Evolutionary conservation across 2,329 filamentous ascomycete genomes (phyloP).

Genomic region (Akanthomyces dipterigenus): DNA sequence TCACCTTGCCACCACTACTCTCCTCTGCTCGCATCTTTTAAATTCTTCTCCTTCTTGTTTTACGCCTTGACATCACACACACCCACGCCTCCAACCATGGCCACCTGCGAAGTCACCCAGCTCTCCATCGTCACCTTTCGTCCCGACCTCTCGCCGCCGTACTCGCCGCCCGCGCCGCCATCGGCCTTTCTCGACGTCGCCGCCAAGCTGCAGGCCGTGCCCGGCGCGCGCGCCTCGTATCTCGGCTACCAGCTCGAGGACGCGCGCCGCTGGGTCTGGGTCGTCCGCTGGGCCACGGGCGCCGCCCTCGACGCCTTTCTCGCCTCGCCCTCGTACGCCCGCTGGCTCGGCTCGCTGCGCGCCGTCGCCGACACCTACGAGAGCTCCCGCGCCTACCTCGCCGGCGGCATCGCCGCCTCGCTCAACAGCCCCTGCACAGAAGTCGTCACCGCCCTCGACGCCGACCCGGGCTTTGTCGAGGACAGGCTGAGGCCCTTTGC

Average conservation of each 20-base stretch:
- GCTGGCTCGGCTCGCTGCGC: constrained; percentile 31
- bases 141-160: constrained; percentile 15
- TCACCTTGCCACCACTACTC: background rate
- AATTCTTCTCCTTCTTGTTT: background rate
- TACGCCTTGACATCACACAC: background rate
- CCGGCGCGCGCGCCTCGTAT: constrained; percentile 28
- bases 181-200: constrained; percentile 21
- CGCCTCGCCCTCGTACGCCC: constrained; percentile 33
- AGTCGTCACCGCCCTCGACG: constrained; percentile 29
- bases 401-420: constrained; percentile 19
- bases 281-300: constrained; percentile 28
- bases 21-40: background rate
- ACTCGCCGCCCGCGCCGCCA: constrained; percentile 20
- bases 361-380: constrained; percentile 21
- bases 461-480: constrained; percentile 25
- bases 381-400: constrained; percentile 19
- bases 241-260: constrained; percentile 29
- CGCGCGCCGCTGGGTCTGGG: constrained; percentile 25
- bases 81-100: constrained; percentile 16
- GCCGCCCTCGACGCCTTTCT: constrained; percentile 32
- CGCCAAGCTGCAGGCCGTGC: constrained; percentile 23
- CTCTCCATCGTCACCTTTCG: constrained; percentile 27
- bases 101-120: constrained; percentile 22
- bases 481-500: constrained; percentile 25
- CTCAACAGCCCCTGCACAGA: constrained; percentile 33